Percentiles rank a stretch among this genome's conserved stretches.
These are phyloP conservation scores for Entelexis paramagnoliae DNA, from an alignment of 1,139 yeast species.

Conservation along the genomic window DNA sequence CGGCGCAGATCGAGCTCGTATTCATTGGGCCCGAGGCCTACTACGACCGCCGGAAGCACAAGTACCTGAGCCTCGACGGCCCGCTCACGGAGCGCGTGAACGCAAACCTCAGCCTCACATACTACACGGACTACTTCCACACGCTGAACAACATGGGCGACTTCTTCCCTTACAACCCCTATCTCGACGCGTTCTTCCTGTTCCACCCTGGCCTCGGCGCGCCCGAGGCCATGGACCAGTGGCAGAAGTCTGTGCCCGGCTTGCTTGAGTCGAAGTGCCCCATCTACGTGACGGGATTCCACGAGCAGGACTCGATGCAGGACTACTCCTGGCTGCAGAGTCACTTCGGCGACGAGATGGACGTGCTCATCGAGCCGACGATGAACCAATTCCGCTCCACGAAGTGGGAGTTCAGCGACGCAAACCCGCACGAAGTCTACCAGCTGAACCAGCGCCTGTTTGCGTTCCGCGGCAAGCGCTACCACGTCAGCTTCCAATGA, in stretches of 20 bases:
- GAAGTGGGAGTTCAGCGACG: constrained; percentile 87
- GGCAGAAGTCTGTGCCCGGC: constrained; percentile 78
- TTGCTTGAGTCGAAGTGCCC: constrained; percentile 88
- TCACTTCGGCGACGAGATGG: constrained; percentile 65
- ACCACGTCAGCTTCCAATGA: constrained; percentile 48
- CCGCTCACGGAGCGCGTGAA: constrained; percentile 68
- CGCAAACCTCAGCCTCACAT: constrained; percentile 60
- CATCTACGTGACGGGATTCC: constrained; percentile 81
- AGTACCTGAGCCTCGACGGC: constrained; percentile 43
- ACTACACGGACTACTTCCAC: constrained; percentile 86
- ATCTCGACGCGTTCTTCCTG: constrained; percentile 78
- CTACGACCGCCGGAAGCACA: constrained; percentile 54
- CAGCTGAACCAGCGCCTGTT: constrained; percentile 82
- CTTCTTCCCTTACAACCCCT: constrained; percentile 96
- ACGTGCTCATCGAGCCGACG: constrained; percentile 64
- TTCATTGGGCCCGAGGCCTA: constrained; percentile 90
- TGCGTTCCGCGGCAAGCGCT: constrained; percentile 92
- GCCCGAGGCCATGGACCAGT: constrained; percentile 64
- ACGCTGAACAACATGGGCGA: constrained; percentile 84
- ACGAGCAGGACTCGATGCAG: constrained; percentile 55
- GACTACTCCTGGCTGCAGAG: constrained; percentile 64
- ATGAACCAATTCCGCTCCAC: constrained; percentile 72
- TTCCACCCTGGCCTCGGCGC: constrained; percentile 95
- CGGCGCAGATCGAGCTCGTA: constrained; percentile 70
- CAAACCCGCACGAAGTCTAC: constrained; percentile 83